Evolutionary conservation across 306 rosid species (phyloP), one percentile per base, ranked within the genome.

Genomic region (Malus orientalis): DNA sequence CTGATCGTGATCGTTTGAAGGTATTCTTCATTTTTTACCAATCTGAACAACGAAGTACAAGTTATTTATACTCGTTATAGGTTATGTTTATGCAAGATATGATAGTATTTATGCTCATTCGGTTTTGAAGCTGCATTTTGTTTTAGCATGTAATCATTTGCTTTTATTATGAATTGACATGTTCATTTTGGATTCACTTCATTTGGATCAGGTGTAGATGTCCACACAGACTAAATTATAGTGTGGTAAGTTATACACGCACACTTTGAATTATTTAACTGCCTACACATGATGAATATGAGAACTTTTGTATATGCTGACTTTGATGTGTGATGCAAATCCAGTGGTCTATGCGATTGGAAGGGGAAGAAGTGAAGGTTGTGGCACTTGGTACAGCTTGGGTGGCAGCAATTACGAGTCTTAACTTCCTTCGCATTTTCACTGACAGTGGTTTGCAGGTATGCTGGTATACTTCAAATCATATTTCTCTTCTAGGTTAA

Each of bases 321-420:
- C 84, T 85, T 32, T 47, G 66, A 54, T 81, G 63, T 73, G 33
- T 80, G 80, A 67, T 72, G 16, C 51, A 78, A 76, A 70, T 77
- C 18, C 83, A 95, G 97, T 95, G 99, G 97, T 95, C 97, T 53
- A 95, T 95, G 99, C 90, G 99, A 82, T 82, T 95, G 64, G 99
- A 95, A 80, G 91, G 91, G 44, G 99, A 95, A 86, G 99, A 95
- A 83, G 96, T 92, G 75, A 95, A 90, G 85, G 93, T 60, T 65
- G 99, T 95, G 76, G 97, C 96, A 69, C 86, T 90, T 57, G 99
- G 97, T 76, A 57, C 85, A 77, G 82, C 85, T 33, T 95, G 97
- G 99, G 97, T 95, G 74, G 99, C 97, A 27, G 97, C 99, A 42
- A 80, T 86, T 44, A 95, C 99, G 13, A 92, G 90, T 84, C 90